phyloP scores from a whole-genome alignment of 768 basidiomycete genomes.

The Myochromella boudieri region DNA sequence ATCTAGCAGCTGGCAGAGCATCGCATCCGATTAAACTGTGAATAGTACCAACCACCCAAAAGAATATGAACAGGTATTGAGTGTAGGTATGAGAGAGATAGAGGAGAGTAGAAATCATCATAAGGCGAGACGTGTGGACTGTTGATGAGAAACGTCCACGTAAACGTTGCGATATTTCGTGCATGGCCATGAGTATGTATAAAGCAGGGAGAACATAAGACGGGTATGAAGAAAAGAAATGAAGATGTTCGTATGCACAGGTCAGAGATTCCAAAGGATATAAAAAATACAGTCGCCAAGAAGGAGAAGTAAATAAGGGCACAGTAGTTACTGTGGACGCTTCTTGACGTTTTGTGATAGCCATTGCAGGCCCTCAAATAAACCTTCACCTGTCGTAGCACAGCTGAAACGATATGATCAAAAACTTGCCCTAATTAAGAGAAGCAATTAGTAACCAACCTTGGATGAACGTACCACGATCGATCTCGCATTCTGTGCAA shows the following conservation, averaged over 20 bases:
- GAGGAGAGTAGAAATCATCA: conserved; percentile 29
- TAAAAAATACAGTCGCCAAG: conserved; percentile 22
- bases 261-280: conserved; percentile 14
- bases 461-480: conserved; percentile 99
- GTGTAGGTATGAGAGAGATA: conserved; percentile 20
- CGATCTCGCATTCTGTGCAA: conserved; percentile 95
- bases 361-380: conserved; percentile 98
- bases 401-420: conserved; percentile 52
- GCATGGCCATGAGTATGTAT: conserved; percentile 38
- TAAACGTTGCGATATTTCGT: conserved; percentile 38
- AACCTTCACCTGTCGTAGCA: conserved; percentile 93
- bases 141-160: conserved; percentile 27
- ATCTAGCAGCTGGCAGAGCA: conserved; percentile 6
- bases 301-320: conserved; percentile 12
- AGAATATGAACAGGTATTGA: conserved; percentile 20
- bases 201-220: conserved; percentile 26
- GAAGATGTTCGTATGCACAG: conserved; percentile 21
- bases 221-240: conserved; percentile 34
- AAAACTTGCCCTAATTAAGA: conserved; percentile 7
- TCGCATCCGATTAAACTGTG: conserved; percentile 19
- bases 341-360: conserved; percentile 97
- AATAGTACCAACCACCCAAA: conserved; percentile 24
- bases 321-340: conserved; percentile 60
- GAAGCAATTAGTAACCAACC: conserved; percentile 47
- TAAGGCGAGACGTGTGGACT: conserved; percentile 31